Evolutionary conservation across 225 moss, liverwort and hornwort genomes (phyloP), one percentile per base, ranked within the genome.

Genomic region (Lunularia cruciata): DNA sequence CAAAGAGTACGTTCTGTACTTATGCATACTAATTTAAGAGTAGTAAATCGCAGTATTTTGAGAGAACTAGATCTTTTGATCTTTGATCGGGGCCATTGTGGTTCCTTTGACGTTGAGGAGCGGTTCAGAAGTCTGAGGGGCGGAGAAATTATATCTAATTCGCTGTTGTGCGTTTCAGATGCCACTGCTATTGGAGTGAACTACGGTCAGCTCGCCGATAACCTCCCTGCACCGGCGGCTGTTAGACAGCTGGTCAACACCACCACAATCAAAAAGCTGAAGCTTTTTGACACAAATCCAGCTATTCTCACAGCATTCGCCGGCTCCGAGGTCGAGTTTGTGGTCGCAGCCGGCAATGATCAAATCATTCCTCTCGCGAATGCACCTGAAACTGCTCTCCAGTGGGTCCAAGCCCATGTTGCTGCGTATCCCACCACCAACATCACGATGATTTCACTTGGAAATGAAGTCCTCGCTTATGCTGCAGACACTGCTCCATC

Each of bases 381-480:
- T 16, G 73, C 67, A 40, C 54, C 74, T 0, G 66, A 70, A 23
- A 75, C 76, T 23, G 88, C 74, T 23, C 79, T 84, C 23, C 48
- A 75, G 8, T 89, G 88, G 88, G 76, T 86, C 12, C 73, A 82
- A 57, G 53, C 74, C 43, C 14, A 18, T 10, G 45, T 61, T 0
- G 83, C 81, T 0, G 78, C 84, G 1, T 89, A 89, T 28, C 88
- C 85, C 0, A 73, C 79, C 5, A 90, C 90, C 9, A 76, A 85
- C 72, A 86, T 90, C 43, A 80, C 78, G 15, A 51, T 77, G n/a
- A 76, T 90, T 19, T 7, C 86, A 26, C 82, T 90, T 0, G 90
- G 90, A 10, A 90, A 90, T 55, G 90, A 90, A 66, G 82, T 90
- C 11, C 84, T 90, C 45, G 79, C 87, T 0, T 83, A 88, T 57